phyloP scores from a whole-genome alignment of 805 yeast species.

The Saturnispora galanensis region DNA sequence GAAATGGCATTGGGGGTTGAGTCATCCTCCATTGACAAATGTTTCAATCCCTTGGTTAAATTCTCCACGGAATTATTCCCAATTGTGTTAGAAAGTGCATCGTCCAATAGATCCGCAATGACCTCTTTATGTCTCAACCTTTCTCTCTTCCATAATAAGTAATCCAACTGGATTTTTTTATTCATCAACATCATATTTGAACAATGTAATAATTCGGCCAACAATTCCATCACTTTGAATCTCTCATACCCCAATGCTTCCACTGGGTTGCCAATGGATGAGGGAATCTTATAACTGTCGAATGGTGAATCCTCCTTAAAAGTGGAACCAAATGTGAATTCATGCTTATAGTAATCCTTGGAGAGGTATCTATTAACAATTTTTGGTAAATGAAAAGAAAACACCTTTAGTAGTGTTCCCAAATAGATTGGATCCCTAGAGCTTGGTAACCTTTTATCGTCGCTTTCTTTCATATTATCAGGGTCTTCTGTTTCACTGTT shows the following conservation, averaged over 20 bases:
- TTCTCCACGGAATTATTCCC: constrained; percentile 13
- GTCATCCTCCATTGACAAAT: constrained; percentile 8
- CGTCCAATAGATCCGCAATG: constrained; percentile 14
- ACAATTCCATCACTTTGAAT: constrained; percentile 79
- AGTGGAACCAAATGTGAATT: constrained; percentile 5
- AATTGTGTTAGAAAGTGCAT: constrained; percentile 1
- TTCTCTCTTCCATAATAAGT: constrained; percentile 62
- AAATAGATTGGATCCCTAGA: constrained; percentile 87
- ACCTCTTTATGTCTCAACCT: constrained; percentile 48
- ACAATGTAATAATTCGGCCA: constrained; percentile 91
- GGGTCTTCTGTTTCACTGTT: background rate
- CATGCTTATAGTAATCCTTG: constrained; percentile 17
- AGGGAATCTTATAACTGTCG: constrained; percentile 19
- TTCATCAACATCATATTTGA: constrained; percentile 90
- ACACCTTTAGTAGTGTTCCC: constrained; percentile 71
- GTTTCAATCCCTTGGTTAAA: constrained; percentile 19
- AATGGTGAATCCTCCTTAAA: background rate
- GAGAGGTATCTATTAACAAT: constrained; percentile 26
- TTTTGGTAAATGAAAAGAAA: constrained; percentile 38
- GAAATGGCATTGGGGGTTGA: background rate
- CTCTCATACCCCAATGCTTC: constrained; percentile 84
- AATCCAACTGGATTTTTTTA: constrained; percentile 53
- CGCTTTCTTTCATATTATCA: background rate
- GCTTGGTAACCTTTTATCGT: constrained; percentile 54
- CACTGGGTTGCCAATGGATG: constrained; percentile 47